phyloP scores from a whole-genome alignment of 208 protist species.

The Perkinsela sp. region DNA sequence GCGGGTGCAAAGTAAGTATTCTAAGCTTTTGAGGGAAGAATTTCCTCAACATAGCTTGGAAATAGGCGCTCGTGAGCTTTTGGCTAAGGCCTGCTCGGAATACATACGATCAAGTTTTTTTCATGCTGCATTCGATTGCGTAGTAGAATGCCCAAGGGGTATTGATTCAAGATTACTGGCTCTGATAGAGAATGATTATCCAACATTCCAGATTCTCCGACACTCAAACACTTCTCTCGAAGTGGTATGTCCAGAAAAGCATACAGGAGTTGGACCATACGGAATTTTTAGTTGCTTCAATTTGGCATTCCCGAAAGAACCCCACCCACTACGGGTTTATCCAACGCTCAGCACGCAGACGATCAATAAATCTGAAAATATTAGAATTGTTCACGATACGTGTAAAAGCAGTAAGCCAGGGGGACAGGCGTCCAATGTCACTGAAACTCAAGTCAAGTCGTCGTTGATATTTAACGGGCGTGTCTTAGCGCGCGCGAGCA shows the following conservation, averaged over 20 bases:
- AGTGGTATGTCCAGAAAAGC: neutral
- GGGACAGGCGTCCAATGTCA: constrained; percentile 50
- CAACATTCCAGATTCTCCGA: neutral
- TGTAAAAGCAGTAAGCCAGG: constrained; percentile 43
- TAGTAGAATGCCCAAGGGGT: neutral
- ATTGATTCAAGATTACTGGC: neutral
- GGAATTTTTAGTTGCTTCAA: neutral
- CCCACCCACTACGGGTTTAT: neutral
- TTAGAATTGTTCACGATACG: constrained; percentile 14
- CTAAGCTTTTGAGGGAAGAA: neutral
- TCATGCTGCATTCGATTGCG: neutral
- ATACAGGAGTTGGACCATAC: neutral
- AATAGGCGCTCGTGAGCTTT: neutral
- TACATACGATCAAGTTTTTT: neutral
- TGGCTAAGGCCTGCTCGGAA: neutral
- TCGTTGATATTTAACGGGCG: constrained; percentile 36
- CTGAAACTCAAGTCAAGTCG: constrained; percentile 54
- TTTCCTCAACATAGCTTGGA: neutral
- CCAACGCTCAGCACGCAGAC: neutral
- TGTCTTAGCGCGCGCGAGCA: constrained; percentile 21
- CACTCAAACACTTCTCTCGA: neutral
- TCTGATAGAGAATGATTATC: neutral
- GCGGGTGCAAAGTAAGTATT: neutral
- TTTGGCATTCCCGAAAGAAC: neutral
- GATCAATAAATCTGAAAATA: neutral